Evolutionary conservation across 352 stramenopile genomes (phyloP).

Genomic region (Thraustochytrium sp.): DNA sequence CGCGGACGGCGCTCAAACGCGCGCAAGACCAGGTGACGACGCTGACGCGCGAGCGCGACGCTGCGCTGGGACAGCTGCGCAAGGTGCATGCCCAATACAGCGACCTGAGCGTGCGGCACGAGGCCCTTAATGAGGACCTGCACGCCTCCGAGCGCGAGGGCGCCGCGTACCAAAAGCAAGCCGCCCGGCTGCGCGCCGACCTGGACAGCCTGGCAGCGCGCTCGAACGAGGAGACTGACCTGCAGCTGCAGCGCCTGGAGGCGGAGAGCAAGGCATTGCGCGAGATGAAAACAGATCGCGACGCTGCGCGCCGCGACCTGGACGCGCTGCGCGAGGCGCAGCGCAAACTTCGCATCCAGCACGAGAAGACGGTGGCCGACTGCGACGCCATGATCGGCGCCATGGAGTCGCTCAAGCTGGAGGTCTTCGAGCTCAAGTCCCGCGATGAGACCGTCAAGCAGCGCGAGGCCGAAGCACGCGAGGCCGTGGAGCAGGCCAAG

Average conservation of each 20-base stretch:
- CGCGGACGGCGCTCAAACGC: neutral
- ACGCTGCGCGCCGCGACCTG: neutral
- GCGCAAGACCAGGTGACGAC: neutral
- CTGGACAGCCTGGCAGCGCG: neutral
- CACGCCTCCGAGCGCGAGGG: neutral
- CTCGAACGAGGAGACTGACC: slow-evolving; percentile 24
- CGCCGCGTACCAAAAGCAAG: neutral
- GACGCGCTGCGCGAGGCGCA: neutral
- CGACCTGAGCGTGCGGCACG: neutral
- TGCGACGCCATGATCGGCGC: neutral
- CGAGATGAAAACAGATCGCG: neutral
- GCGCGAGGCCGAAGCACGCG: neutral
- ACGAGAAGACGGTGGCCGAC: neutral
- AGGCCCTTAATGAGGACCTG: neutral
- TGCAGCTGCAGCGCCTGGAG: slow-evolving; percentile 7
- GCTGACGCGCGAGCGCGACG: neutral
- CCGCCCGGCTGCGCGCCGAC: neutral
- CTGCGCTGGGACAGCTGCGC: neutral
- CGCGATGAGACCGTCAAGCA: neutral
- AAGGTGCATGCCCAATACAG: neutral
- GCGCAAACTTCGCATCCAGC: neutral
- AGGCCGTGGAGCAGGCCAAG: neutral
- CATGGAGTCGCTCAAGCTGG: neutral
- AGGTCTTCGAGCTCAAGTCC: slow-evolving; percentile 21
- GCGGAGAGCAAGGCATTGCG: neutral